Conservation (phyloP, 2,329 filamentous ascomycete genomes). For the Pseudocercospora macadamiae region DNA sequence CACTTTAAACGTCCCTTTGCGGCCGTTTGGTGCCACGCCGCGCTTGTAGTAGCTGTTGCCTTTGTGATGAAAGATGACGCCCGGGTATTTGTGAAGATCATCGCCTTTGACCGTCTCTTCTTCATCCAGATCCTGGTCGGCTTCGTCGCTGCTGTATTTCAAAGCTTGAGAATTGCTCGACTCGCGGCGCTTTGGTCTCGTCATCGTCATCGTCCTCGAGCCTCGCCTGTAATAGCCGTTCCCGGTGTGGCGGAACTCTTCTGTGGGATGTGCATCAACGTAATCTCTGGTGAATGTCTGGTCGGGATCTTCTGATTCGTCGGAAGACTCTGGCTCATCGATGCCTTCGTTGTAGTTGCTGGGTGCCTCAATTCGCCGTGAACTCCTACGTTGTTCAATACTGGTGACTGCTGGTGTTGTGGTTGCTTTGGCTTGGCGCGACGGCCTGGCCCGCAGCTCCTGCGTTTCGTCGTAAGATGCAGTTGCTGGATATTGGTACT, state of each 20-base stretch:
- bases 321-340: constrained; percentile 19
- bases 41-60: constrained; percentile 37
- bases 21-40: constrained; percentile 30
- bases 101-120: constrained; percentile 25
- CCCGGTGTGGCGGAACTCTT: constrained; percentile 35
- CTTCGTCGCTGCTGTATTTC: constrained; percentile 22
- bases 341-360: constrained; percentile 22
- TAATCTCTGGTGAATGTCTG: constrained; percentile 33
- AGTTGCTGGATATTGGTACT: constrained; percentile 17
- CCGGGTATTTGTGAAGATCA: constrained; percentile 28
- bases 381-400: constrained; percentile 27
- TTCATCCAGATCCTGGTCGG: constrained; percentile 12
- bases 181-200: constrained; percentile 19
- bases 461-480: neutral
- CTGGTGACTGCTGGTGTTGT: constrained; percentile 5
- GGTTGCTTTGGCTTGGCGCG: constrained; percentile 24
- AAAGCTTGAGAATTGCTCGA: constrained; percentile 20
- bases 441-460: constrained; percentile 13
- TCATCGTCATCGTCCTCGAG: neutral
- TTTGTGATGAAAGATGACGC: constrained; percentile 34
- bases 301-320: constrained; percentile 17
- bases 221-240: constrained; percentile 34
- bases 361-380: constrained; percentile 23
- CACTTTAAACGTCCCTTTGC: constrained; percentile 26
- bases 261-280: constrained; percentile 31